phyloP scores from a whole-genome alignment of 331 rosid species.

The Rhamnella rubrinervis region DNA sequence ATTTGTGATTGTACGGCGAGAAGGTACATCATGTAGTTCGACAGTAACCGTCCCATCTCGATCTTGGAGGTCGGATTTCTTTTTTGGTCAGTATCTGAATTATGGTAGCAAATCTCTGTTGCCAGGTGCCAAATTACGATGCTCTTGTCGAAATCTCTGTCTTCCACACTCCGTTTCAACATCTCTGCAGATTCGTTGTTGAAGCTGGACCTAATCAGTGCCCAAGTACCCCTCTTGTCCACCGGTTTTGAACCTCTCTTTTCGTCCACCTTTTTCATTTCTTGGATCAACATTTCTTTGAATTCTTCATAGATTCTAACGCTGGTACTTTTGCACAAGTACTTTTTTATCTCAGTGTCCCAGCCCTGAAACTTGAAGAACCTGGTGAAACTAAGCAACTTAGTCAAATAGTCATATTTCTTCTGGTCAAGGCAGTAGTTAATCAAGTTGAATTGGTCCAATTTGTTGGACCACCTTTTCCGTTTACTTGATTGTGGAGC shows the following conservation, averaged over 20 bases:
- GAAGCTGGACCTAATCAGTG: constrained; percentile 40
- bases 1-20: constrained; percentile 53
- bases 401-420: no score
- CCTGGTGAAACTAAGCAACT: constrained; percentile 3
- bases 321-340: constrained; percentile 14
- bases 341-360: constrained; percentile 40
- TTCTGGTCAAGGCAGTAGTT: constrained; percentile 39
- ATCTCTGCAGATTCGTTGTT: background rate
- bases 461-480: constrained; percentile 62
- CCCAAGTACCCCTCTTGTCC: constrained; percentile 53
- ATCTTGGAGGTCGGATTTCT: constrained; percentile 6
- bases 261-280: constrained; percentile 44
- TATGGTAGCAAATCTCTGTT: constrained; percentile 48
- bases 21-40: constrained; percentile 73
- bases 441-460: constrained; percentile 61
- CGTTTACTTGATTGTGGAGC: constrained; percentile 37
- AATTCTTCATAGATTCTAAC: constrained; percentile 22
- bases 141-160: constrained; percentile 60
- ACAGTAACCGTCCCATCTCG: constrained; percentile 40
- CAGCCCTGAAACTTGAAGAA: constrained; percentile 32
- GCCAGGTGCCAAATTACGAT: constrained; percentile 68
- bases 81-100: constrained; percentile 5
- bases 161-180: constrained; percentile 1
- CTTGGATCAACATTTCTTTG: constrained; percentile 45
- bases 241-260: constrained; percentile 45